Evolutionary conservation across 495 filamentous ascomycete species (phyloP).

Genomic region (Xylaria flabelliformis): DNA sequence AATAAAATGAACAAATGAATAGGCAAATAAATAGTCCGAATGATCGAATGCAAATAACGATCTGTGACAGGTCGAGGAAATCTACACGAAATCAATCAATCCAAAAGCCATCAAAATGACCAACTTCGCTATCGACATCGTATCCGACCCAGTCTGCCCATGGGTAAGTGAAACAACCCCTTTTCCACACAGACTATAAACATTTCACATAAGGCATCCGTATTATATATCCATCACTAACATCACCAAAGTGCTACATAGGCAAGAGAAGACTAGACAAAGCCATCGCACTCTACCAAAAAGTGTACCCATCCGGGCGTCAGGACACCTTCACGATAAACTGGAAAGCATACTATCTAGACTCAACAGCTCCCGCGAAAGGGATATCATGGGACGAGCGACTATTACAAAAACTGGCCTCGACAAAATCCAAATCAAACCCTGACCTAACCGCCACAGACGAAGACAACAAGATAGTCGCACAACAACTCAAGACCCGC

Average conservation of each 20-base stretch:
- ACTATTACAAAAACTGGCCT: slow-evolving; percentile 1
- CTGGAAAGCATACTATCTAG: slow-evolving; percentile 84
- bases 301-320: slow-evolving; percentile 58
- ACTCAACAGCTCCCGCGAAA: not conserved
- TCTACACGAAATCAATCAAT: not conserved
- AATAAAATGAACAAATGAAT: not conserved
- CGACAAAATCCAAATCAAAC: not conserved
- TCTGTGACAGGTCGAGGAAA: not conserved
- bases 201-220: not conserved
- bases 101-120: slow-evolving; percentile 65
- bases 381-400: slow-evolving; percentile 9
- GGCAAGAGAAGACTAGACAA: slow-evolving; percentile 75
- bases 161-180: slow-evolving; percentile 55
- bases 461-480: slow-evolving; percentile 59
- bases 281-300: slow-evolving; percentile 71
- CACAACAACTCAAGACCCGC: slow-evolving; percentile 61
- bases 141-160: slow-evolving; percentile 81
- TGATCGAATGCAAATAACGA: not conserved
- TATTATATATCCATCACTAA: not conserved
- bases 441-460: slow-evolving; percentile 19
- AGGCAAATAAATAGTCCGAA: not conserved
- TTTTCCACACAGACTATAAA: slow-evolving; percentile 10
- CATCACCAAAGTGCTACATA: slow-evolving; percentile 69
- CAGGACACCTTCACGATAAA: slow-evolving; percentile 72
- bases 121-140: slow-evolving; percentile 75